Conservation (phyloP, 345 rosid species). For the Anastatica hierochuntica region DNA sequence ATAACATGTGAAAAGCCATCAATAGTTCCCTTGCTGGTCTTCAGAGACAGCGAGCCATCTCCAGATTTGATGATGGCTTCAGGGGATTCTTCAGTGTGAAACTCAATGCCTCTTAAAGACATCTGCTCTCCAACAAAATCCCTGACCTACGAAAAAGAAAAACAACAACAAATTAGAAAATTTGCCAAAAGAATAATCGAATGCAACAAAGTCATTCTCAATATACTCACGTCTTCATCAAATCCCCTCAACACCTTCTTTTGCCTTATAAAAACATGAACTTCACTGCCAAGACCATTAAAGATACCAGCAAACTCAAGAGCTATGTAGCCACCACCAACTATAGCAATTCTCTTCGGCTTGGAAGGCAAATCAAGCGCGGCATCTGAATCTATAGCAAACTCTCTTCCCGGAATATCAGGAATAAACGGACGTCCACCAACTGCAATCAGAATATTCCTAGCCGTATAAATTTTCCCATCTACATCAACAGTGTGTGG, state of each 20-base stretch:
- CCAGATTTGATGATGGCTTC: constrained; percentile 65
- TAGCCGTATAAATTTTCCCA: constrained; percentile 67
- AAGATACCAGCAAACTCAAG: constrained; percentile 89
- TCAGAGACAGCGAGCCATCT: constrained; percentile 75
- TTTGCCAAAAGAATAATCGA: not conserved
- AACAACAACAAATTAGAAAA: not conserved
- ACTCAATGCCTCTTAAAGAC: constrained; percentile 84
- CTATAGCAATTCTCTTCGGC: constrained; percentile 71
- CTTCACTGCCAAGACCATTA: constrained; percentile 69
- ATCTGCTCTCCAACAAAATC: constrained; percentile 87
- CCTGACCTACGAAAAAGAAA: constrained; percentile 45
- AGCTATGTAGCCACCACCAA: constrained; percentile 93
- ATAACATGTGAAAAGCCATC: constrained; percentile 88
- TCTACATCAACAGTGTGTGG: constrained; percentile 83
- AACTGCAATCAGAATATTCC: constrained; percentile 68
- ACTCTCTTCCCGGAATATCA: constrained; percentile 80
- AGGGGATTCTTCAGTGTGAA: constrained; percentile 84
- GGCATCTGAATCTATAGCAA: constrained; percentile 83
- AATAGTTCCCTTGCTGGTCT: constrained; percentile 72
- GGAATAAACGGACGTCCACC: constrained; percentile 93
- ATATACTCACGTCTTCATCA: constrained; percentile 71
- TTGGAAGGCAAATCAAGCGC: constrained; percentile 91
- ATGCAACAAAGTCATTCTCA: not conserved
- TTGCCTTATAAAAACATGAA: constrained; percentile 89
- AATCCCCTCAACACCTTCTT: constrained; percentile 87